Evolutionary conservation across 805 yeast genomes (phyloP).

Genomic region (Kodamaea leandrae): DNA sequence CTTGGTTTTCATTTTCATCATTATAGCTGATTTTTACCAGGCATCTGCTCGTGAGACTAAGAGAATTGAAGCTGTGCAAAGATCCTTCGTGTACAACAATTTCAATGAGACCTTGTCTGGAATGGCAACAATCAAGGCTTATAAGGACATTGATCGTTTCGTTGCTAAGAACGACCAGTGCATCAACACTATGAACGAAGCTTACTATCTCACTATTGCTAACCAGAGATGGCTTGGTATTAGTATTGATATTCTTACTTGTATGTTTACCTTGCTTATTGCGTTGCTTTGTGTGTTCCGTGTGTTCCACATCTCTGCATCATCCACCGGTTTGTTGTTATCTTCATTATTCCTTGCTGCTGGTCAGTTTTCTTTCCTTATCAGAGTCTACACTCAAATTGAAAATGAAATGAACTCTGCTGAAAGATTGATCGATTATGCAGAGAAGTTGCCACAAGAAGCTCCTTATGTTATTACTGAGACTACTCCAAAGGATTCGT

Average conservation of each 20-base stretch:
- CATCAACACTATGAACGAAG: conserved; percentile 63
- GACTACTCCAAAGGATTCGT: conserved; percentile 41
- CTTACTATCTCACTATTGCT: conserved; percentile 61
- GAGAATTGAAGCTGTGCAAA: conserved; percentile 67
- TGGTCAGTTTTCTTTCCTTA: conserved; percentile 55
- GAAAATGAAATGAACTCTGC: conserved; percentile 79
- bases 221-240: conserved; percentile 74
- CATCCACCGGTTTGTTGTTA: conserved; percentile 66
- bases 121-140: conserved; percentile 61
- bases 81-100: conserved; percentile 68
- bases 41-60: conserved; percentile 74
- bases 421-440: conserved; percentile 69
- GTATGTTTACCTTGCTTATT: conserved; percentile 50
- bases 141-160: conserved; percentile 47
- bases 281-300: conserved; percentile 58
- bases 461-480: conserved; percentile 53
- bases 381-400: conserved; percentile 64
- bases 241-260: conserved; percentile 55
- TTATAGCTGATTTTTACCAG: conserved; percentile 56
- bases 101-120: conserved; percentile 73
- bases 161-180: conserved; percentile 42
- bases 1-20: conserved; percentile 41
- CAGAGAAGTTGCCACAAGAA: conserved; percentile 59
- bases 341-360: conserved; percentile 57
- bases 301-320: conserved; percentile 56